These are phyloP conservation scores for Eucalyptus regnans DNA, from an alignment of 345 rosid genomes.

Conservation along the genomic window DNA sequence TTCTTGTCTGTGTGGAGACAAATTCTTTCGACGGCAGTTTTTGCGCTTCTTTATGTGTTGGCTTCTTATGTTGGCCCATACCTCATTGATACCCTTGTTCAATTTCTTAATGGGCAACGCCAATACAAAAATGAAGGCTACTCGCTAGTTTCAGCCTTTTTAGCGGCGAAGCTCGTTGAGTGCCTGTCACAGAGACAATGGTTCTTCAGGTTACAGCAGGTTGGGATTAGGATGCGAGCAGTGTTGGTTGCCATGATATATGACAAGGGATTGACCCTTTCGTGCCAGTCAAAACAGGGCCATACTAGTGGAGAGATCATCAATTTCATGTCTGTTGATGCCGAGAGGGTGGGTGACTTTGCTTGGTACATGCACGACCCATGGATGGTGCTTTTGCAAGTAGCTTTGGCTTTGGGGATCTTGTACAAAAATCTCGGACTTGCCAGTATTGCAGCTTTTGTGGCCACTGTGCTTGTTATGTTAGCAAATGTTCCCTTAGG, in stretches of 20 bases:
- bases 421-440: constrained; percentile 53
- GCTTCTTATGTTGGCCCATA: constrained; percentile 57
- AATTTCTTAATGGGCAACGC: constrained; percentile 37
- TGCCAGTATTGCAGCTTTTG: constrained; percentile 43
- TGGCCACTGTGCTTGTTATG: constrained; percentile 45
- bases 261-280: constrained; percentile 51
- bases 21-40: constrained; percentile 26
- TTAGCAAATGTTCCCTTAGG: constrained; percentile 42
- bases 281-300: constrained; percentile 39
- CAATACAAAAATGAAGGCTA: constrained; percentile 40
- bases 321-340: constrained; percentile 64
- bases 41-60: constrained; percentile 18
- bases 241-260: constrained; percentile 45
- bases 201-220: constrained; percentile 45
- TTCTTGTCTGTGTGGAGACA: constrained; percentile 30
- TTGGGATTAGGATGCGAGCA: constrained; percentile 37
- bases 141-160: constrained; percentile 36
- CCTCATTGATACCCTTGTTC: constrained; percentile 50
- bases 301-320: constrained; percentile 67
- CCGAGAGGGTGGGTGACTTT: constrained; percentile 43
- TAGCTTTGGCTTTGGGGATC: constrained; percentile 40
- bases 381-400: constrained; percentile 51
- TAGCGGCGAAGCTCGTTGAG: constrained; percentile 46
- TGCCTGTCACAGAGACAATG: constrained; percentile 45
- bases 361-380: constrained; percentile 50